These are phyloP conservation scores for Naematelia aurantialba DNA, from an alignment of 768 basidiomycete species.

Conservation along the genomic window DNA sequence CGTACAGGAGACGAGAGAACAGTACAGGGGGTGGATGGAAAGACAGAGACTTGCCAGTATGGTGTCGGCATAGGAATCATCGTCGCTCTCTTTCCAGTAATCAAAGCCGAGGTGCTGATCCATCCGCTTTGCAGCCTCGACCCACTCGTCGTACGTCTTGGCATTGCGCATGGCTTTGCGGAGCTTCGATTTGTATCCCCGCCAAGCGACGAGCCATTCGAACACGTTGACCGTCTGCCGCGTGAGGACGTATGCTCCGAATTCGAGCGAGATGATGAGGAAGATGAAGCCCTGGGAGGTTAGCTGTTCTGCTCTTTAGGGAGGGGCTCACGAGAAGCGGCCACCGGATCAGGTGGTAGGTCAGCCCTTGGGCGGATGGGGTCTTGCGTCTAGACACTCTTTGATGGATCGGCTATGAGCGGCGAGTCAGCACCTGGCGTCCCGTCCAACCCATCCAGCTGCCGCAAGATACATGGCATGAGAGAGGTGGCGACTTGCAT, in stretches of 20 bases:
- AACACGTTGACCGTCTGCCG: conserved; percentile 90
- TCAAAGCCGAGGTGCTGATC: conserved; percentile 81
- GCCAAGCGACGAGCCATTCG: conserved; percentile 89
- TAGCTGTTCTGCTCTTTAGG: neutral
- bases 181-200: conserved; percentile 75
- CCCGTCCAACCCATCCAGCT: conserved; percentile 58
- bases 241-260: conserved; percentile 71
- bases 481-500: too few relatives aligned
- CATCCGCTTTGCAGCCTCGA: conserved; percentile 67
- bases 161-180: conserved; percentile 72
- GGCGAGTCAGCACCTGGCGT: conserved; percentile 41
- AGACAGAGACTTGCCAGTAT: too few relatives aligned
- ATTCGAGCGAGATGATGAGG: conserved; percentile 74
- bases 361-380: conserved; percentile 60
- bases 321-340: conserved; percentile 59
- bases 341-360: conserved; percentile 78
- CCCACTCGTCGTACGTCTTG: conserved; percentile 84
- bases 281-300: conserved; percentile 72
- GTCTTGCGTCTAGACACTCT: conserved; percentile 61
- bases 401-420: conserved; percentile 72
- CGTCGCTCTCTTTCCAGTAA: conserved; percentile 80
- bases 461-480: neutral
- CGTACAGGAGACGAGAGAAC: neutral
- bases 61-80: conserved; percentile 90
- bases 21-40: too few relatives aligned